Base-by-base conservation (phyloP, 108 stramenopile species). In the Aurantiochytrium sp. region DNA sequence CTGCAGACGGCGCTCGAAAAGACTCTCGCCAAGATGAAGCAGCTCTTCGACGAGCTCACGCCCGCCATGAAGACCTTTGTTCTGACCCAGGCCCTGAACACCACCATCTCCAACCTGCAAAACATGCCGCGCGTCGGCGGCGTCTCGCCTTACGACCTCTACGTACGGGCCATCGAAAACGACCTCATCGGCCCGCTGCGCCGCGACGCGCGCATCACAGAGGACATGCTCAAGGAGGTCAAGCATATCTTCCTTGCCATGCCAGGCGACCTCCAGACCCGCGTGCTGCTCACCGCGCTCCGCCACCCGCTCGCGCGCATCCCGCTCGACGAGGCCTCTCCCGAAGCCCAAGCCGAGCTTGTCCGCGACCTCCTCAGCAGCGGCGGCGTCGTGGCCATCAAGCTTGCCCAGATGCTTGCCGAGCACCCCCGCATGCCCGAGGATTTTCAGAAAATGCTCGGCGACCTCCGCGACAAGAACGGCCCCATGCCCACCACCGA, bases 391-490 rank as follows among this genome's bases (percentile, higher is more conserved):
- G 73, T 81, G 10, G 73, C 73, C n/a, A 30, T 81, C 73, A 81
- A 81, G 73, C 73, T 81, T 19, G 73, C 73, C n/a, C 73, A 81
- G 32, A 81, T 81, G 73, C 73, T 81, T 48, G 73, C 73, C 27
- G 73, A 81, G 73, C 73, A 81, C 39, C 73, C 73, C 19, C 36
- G 73, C 15, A 81, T 81, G 39, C 73, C 73, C n/a, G 45, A 41
- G 3, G 73, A 81, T 48, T 81, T 48, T 42, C 42, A 48, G 24
- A 81, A 3, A 2, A 81, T 81, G 73, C 73, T 81, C 3, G 73
- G 73, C 45, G 39, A 41, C 45, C 45, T 81, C 24, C 73, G 73
- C 45, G 73, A 81, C 45, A 48, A 81, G 73, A 81, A 81, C 3
- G 73, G 30, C 10, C 73, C 73, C 42, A 81, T 81, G 73, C 73